Percentiles rank a stretch among this genome's conserved stretches.
Conservation (phyloP, 1,284 basidiomycete species). For the Malassezia psittaci region DNA sequence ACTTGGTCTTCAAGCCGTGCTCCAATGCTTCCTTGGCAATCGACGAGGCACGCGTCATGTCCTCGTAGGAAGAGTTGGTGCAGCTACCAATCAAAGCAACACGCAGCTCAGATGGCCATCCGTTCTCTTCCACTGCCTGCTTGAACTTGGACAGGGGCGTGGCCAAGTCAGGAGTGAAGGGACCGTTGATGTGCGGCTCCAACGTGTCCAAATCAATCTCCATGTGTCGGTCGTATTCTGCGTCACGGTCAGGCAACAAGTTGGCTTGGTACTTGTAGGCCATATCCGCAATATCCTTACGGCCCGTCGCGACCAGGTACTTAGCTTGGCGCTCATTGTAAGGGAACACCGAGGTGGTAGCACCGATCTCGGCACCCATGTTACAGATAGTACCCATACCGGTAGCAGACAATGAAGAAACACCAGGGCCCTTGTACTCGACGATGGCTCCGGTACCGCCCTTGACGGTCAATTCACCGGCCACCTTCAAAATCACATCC, state of each 20-base stretch:
- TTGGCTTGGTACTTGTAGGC: slow-evolving; percentile 84
- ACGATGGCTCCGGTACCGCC: slow-evolving; percentile 48
- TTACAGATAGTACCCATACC: slow-evolving; percentile 99
- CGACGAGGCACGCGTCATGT: slow-evolving; percentile 93
- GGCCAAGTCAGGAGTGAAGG: slow-evolving; percentile 57
- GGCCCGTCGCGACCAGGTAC: slow-evolving; percentile 88
- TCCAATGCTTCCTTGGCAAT: slow-evolving; percentile 78
- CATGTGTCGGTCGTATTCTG: slow-evolving; percentile 88
- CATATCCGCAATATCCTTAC: slow-evolving; percentile 75
- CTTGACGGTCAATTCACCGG: slow-evolving; percentile 48
- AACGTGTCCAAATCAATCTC: slow-evolving; percentile 92
- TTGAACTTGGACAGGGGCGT: slow-evolving; percentile 79
- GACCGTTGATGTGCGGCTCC: slow-evolving; percentile 98
- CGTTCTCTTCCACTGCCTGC: slow-evolving; percentile 81
- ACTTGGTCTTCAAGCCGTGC: slow-evolving; percentile 81
- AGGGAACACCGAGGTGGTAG: slow-evolving; percentile 96
- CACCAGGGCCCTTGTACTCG: slow-evolving; percentile 56
- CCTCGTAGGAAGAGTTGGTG: slow-evolving; percentile 99
- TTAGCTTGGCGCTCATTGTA: slow-evolving; percentile 89
- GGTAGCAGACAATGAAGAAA: slow-evolving; percentile 90
- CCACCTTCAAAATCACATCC: slow-evolving; percentile 49
- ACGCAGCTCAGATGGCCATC: slow-evolving; percentile 93
- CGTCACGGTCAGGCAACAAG: slow-evolving; percentile 74
- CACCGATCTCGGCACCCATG: slow-evolving; percentile 99
- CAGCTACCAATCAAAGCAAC: slow-evolving; percentile 96